Base-by-base conservation (phyloP, 257 asterid genomes). In the Penstemon eatonii region DNA sequence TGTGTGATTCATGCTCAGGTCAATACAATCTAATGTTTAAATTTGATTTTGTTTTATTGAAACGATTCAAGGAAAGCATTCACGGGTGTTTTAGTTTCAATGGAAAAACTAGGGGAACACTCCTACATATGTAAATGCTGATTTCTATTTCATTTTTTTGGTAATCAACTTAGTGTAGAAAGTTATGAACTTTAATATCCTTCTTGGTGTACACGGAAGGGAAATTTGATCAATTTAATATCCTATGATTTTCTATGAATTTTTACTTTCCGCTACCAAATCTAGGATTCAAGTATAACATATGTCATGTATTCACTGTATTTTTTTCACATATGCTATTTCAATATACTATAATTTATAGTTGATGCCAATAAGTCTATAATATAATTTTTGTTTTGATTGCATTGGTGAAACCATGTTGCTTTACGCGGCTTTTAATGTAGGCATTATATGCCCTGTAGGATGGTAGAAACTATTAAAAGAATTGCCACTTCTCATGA, bases 1-100 rank as follows among this genome's bases (percentile, higher is more conserved):
- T 88, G 93, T 73, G 82, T 92, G 73, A 84, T 92, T 79, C 98
- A 92, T 64, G 96, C 98, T 70, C 98, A 90, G 97, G 98, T 92
- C 66, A 75, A 65, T 77, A 10, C 55, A 45, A 10, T 60, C 38
- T 0, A 33, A 15, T 68, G 65, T 74, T 57, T 60, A 58, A 63
- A 18, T 45, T 39, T 41, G 50, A 4, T 47, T 68, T 56, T 15
- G 18, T 63, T 12, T 18, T 69, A 41, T 58, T 64, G 70, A 52
- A 65, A 53, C 64, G 62, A 61, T 51, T 51, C 8, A 60, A 15
- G 18, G 18, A 15, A 15, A 15, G 18, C 33, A 25, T 1, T 25
- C 33, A 1, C 33, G 2, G 2, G 33, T 25, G 33, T 25, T 25
- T 19, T 43, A 8, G 37, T 39, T 61, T 13, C 36, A 10, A 46